Conservation (phyloP, 164 flowering plant species). For the Chloranthus sessilifolius region DNA sequence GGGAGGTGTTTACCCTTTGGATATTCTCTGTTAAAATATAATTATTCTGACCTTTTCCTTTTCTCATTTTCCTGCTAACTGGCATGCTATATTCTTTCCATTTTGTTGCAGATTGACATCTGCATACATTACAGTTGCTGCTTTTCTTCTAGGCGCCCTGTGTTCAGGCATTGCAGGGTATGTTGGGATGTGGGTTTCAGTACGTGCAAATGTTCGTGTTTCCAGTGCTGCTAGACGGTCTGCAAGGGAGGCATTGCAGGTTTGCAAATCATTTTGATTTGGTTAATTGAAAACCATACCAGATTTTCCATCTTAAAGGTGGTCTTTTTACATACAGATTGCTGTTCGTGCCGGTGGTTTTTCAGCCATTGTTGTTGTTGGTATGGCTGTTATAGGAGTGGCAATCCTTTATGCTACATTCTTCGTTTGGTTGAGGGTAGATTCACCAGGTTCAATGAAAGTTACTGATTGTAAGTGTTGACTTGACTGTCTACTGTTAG, state of each 20-base stretch:
- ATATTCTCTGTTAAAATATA: constrained; percentile 5
- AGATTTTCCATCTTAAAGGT: constrained; percentile 6
- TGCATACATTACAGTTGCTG: constrained; percentile 87
- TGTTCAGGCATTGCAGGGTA: constrained; percentile 98
- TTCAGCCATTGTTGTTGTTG: constrained; percentile 92
- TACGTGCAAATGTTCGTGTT: constrained; percentile 97
- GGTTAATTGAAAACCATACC: neutral
- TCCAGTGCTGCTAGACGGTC: constrained; percentile 99
- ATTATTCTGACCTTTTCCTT: neutral
- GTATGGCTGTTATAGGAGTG: constrained; percentile 93
- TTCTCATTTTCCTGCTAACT: constrained; percentile 2
- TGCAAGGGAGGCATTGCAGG: constrained; percentile 98
- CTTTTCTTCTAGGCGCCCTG: constrained; percentile 92
- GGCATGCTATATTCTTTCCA: neutral
- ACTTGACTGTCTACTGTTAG: too few species aligned
- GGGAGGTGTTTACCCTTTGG: constrained; percentile 54
- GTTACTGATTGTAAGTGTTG: constrained; percentile 85
- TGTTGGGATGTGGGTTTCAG: constrained; percentile 99
- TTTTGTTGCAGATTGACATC: constrained; percentile 62
- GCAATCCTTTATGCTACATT: constrained; percentile 87
- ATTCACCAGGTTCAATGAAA: constrained; percentile 80
- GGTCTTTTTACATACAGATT: constrained; percentile 40
- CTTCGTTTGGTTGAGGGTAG: constrained; percentile 86
- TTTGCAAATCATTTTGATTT: constrained; percentile 17
- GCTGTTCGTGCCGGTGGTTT: constrained; percentile 99